Base-by-base conservation (phyloP, 345 rosid species). In the Camelina sativa region DNA sequence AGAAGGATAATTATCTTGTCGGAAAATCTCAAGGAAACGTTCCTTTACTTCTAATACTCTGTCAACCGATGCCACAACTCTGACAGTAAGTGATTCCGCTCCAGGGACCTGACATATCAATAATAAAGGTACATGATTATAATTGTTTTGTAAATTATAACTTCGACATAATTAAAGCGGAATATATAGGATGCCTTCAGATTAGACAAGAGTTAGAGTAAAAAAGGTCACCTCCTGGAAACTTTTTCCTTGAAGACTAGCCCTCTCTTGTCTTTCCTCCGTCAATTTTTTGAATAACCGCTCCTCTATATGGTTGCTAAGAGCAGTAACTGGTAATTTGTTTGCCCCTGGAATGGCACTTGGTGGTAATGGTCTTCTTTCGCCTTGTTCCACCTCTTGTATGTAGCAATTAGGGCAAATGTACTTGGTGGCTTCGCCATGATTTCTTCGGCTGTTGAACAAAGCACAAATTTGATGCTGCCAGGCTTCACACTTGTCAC, bases 401-500 rank as follows among this genome's bases (percentile, higher is more conserved):
- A 89, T 87, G 67, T 91, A 91, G 85, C 98, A 93, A 67, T 85
- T 89, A 69, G 97, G 98, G 77, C 98, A 93, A 65, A 94, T 91
- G 81, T 89, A 93, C 74, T 91, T 96, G 80, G 76, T 72, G 41
- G 88, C 93, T 79, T 93, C 90, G 7, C 98, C 98, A 80, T 93
- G 96, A 83, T 93, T 91, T 74, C 89, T 83, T 80, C 97, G 78
- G 69, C 89, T 91, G 80, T 93, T 93, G 82, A 93, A 93, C 73
- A 93, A 76, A 71, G 94, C 94, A 78, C 96, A 93, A 19, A 91
- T 93, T 43, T 43, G 48, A 43, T 43, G 48, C 48, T 93, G 97
- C 98, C 98, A 93, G 3, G 91, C 85, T 82, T 91, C 89, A 80
- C 97, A 93, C 60, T 93, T 91, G 84, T 93, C 98, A 83, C 97